phyloP scores from a whole-genome alignment of 2,329 filamentous ascomycete genomes.

The Alternaria metachromatica region DNA sequence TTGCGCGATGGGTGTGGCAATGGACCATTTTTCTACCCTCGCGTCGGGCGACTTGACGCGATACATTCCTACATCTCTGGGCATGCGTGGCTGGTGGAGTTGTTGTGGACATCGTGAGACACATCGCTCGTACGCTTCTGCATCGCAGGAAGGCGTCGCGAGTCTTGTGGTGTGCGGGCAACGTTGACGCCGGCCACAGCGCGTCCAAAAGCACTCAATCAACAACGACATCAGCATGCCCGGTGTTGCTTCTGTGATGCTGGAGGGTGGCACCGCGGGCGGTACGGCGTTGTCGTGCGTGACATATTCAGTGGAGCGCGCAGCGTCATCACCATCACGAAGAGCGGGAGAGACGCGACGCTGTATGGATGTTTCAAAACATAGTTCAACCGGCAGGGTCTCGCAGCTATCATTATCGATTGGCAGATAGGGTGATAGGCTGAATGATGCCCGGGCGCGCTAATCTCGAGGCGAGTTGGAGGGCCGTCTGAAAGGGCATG shows the following conservation, averaged over 20 bases:
- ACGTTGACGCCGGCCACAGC: constrained; percentile 24
- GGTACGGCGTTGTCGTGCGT: constrained; percentile 35
- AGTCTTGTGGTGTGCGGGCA: constrained; percentile 20
- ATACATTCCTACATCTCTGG: constrained; percentile 18
- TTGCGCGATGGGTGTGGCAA: constrained; percentile 26
- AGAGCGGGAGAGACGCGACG: constrained; percentile 21
- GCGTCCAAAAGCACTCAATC: constrained; percentile 23
- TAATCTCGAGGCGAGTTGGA: constrained; percentile 26
- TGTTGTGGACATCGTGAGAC: constrained; percentile 14
- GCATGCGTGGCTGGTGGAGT: constrained; percentile 12
- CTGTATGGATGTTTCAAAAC: constrained; percentile 47
- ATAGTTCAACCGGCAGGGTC: constrained; percentile 36
- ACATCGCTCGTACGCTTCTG: constrained; percentile 19
- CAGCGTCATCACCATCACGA: constrained; percentile 34
- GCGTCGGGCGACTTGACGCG: constrained; percentile 11
- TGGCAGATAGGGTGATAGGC: constrained; percentile 44
- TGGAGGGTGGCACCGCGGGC: constrained; percentile 39
- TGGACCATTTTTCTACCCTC: constrained; percentile 19
- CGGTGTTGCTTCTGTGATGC: constrained; percentile 26
- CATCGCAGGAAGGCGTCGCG: constrained; percentile 10
- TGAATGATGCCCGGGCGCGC: constrained; percentile 30
- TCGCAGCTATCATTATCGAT: constrained; percentile 49
- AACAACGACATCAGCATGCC: constrained; percentile 18
- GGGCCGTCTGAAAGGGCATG: constrained; percentile 14
- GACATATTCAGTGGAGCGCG: constrained; percentile 22